A percentile compares a stretch with the other conserved stretches of the same genome.
These are phyloP conservation scores for Erodium maritimum DNA, from an alignment of 345 rosid genomes.

Conservation along the genomic window DNA sequence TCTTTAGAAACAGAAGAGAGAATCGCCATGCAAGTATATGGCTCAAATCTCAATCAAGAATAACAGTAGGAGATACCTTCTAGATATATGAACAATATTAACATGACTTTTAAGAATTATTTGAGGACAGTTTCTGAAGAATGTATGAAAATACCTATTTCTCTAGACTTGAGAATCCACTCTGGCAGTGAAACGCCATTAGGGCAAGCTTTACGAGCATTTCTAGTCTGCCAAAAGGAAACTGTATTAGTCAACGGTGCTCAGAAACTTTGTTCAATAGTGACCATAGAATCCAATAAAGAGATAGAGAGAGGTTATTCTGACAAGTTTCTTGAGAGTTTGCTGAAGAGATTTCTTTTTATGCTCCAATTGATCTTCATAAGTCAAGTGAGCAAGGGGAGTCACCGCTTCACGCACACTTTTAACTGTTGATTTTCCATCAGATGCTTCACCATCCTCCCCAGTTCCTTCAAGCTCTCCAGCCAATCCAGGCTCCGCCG, in stretches of 20 bases:
- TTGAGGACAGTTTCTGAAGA: background rate
- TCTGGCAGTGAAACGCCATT: conserved; percentile 70
- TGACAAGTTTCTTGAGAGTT: conserved; percentile 77
- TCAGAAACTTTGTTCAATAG: background rate
- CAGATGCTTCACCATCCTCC: conserved; percentile 16
- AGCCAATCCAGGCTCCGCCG: conserved; percentile 14
- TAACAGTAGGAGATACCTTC: background rate
- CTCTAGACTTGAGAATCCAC: conserved; percentile 75
- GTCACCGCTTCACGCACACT: conserved; percentile 78
- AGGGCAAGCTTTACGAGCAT: conserved; percentile 88
- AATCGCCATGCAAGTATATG: background rate
- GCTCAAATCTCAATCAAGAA: background rate
- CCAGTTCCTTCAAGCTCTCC: conserved; percentile 17
- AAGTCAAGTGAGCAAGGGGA: conserved; percentile 66
- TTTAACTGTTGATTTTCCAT: conserved; percentile 25
- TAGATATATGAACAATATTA: background rate
- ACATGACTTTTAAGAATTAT: background rate
- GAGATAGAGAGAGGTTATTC: background rate
- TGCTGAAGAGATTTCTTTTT: conserved; percentile 49
- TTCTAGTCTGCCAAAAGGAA: conserved; percentile 56
- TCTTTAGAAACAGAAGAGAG: background rate
- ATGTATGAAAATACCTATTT: conserved; percentile 49
- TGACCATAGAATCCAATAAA: background rate
- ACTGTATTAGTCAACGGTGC: background rate
- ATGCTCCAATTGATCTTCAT: conserved; percentile 52